A percentile compares a stretch with the other conserved stretches of the same genome.
These are phyloP conservation scores for Plasmodium sp. DNA, from an alignment of 169 alveolate genomes.

Conservation along the genomic window DNA sequence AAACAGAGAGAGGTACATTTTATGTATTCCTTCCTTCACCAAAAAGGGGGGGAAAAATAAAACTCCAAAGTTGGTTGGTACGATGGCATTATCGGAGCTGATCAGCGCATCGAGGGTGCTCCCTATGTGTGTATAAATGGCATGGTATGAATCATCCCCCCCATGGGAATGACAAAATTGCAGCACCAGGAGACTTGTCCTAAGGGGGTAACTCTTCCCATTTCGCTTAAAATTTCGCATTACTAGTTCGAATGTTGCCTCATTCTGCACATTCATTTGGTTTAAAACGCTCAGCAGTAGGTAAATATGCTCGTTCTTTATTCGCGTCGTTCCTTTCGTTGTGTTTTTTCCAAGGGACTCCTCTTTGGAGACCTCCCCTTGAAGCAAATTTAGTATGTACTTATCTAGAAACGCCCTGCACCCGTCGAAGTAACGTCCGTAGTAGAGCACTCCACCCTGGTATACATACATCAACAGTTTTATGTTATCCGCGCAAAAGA, in stretches of 20 bases:
- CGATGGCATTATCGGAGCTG: not conserved
- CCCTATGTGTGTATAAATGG: not conserved
- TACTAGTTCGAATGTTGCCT: slow-evolving; percentile 3
- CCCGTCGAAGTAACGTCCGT: slow-evolving; percentile 15
- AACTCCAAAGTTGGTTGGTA: slow-evolving; percentile 41
- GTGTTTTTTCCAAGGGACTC: not conserved
- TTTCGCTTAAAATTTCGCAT: slow-evolving; percentile 19
- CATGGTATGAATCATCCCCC: not conserved
- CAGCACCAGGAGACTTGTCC: slow-evolving; percentile 8
- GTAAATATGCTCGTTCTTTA: slow-evolving; percentile 21
- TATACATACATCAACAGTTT: slow-evolving; percentile 20
- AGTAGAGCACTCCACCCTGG: slow-evolving; percentile 10
- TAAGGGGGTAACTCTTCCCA: slow-evolving; percentile 7
- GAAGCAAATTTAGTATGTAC: not conserved
- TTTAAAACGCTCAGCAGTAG: slow-evolving; percentile 18
- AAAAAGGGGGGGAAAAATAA: slow-evolving; percentile 45
- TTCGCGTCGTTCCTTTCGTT: not conserved
- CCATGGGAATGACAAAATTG: slow-evolving; percentile 23
- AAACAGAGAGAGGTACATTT: slow-evolving; percentile 18
- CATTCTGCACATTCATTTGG: slow-evolving; percentile 36
- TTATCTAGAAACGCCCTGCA: slow-evolving; percentile 9
- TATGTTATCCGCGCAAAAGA: slow-evolving; percentile 12
- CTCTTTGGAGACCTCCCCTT: not conserved
- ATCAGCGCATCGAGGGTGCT: not conserved
- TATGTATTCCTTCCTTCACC: not conserved